Evolutionary conservation across 345 rosid genomes (phyloP), one percentile per base, ranked within the genome.

Genomic region (Garcia nutans): DNA sequence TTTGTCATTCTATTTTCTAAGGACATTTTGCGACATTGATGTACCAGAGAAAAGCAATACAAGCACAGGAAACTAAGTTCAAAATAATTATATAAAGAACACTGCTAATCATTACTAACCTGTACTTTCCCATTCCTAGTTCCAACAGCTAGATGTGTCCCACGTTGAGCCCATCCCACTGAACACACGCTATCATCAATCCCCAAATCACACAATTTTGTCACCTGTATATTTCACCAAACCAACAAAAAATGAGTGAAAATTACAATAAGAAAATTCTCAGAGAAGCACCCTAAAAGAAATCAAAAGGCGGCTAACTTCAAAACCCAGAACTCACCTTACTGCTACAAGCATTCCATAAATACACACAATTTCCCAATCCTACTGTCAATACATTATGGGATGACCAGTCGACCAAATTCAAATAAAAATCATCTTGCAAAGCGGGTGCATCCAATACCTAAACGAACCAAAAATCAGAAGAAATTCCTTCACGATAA

Each of bases 331-430:
- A 19, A 37, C 72, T 77, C 64, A 94, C 97, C 94, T 93, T 96
- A 81, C 98, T 96, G 79, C 93, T 96, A 78, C 91, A 90, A 85
- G 99, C 99, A 91, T 96, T 96, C 99, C 98, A 96, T 84, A 96
- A 74, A 83, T 96, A 96, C 47, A 96, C 99, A 71, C 99, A 96
- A 79, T 88, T 93, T 47, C 90, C 98, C 78, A 96, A 79, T 70
- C 99, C 99, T 52, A 96, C 99, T 0, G 98, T 94, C 74, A 93
- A 81, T 72, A 96, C 97, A 75, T 96, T 96, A 74, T 91, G 90
- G 4, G 97, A 87, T n/a, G 98, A 96, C 99, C 98, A 96, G 72
- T 96, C 97, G 80, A 93, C 97, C 17, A 96, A 86, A 80, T 96
- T 96, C 87, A 93, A 87, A 80, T 96, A 96, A 82, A 93, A 96